These are phyloP conservation scores for Fragaria ananassa DNA, from an alignment of 306 rosid species.

Conservation along the genomic window DNA sequence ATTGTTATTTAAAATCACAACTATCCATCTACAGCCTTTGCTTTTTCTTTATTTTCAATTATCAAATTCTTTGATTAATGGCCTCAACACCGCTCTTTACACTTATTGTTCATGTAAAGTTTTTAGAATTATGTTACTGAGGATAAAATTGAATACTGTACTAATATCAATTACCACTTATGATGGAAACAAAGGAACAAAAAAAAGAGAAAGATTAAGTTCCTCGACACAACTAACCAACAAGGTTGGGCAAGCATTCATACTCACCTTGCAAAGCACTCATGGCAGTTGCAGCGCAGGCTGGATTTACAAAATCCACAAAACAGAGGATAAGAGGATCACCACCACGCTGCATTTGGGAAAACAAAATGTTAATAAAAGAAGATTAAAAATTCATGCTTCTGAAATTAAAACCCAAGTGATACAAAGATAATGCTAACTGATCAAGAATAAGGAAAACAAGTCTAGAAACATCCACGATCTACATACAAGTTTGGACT, in stretches of 20 bases:
- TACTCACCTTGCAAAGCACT: slow-evolving; percentile 82
- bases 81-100: background rate
- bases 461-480: slow-evolving; percentile 3
- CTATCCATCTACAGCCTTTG: background rate
- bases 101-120: background rate
- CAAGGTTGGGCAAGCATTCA: slow-evolving; percentile 15
- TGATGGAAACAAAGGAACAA: background rate
- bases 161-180: background rate
- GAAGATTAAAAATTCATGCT: background rate
- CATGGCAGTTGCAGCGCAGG: slow-evolving; percentile 90
- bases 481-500: slow-evolving; percentile 72
- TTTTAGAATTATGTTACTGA: background rate
- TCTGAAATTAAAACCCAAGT: slow-evolving; percentile 2
- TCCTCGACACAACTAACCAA: slow-evolving; percentile 7
- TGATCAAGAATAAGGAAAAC: background rate
- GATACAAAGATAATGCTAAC: slow-evolving; percentile 1
- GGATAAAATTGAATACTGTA: background rate
- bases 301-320: slow-evolving; percentile 81
- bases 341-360: slow-evolving; percentile 72
- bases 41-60: background rate
- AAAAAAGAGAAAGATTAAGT: background rate
- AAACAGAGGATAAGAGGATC: slow-evolving; percentile 89
- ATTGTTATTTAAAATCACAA: background rate
- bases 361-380: slow-evolving; percentile 18
- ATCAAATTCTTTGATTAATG: background rate